Evolutionary conservation across 1,284 basidiomycete genomes (phyloP).

Genomic region (Agroathelia rolfsii): DNA sequence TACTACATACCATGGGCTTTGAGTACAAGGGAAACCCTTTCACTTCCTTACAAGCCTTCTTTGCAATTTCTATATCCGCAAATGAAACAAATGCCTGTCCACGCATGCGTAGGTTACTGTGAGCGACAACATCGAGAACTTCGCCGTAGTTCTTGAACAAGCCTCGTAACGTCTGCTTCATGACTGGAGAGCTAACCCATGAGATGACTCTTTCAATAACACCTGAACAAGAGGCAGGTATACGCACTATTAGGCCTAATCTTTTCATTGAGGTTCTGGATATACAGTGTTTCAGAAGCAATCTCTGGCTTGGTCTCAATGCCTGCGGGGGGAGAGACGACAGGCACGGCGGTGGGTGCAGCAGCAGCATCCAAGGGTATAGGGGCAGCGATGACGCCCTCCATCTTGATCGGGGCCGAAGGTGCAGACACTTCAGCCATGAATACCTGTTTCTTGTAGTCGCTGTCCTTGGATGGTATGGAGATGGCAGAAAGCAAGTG

Average conservation of each 20-base stretch:
- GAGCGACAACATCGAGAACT: constrained; percentile 87
- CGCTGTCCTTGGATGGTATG: too few relatives aligned
- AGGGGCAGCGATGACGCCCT: constrained; percentile 25
- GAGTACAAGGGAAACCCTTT: constrained; percentile 92
- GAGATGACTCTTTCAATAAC: constrained; percentile 9
- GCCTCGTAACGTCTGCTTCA: constrained; percentile 81
- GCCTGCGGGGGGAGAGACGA: constrained; percentile 17
- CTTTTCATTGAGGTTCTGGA: constrained; percentile 97
- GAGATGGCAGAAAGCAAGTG: too few relatives aligned
- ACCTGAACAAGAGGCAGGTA: constrained; percentile 6
- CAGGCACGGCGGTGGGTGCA: constrained; percentile 18
- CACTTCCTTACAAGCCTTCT: constrained; percentile 86
- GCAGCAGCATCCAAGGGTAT: constrained; percentile 16
- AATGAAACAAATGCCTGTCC: constrained; percentile 98
- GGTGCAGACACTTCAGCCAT: constrained; percentile 21
- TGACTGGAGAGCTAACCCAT: constrained; percentile 41
- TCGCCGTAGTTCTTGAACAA: constrained; percentile 92
- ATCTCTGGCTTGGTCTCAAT: constrained; percentile 34
- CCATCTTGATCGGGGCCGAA: constrained; percentile 24
- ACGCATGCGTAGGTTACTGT: constrained; percentile 90
- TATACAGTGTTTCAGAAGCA: constrained; percentile 83
- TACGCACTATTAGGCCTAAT: constrained; percentile 74
- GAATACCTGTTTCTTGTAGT: too few relatives aligned
- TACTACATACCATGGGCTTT: constrained; percentile 76
- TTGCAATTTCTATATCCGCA: constrained; percentile 68